Percentiles rank a stretch among this genome's conserved stretches.
These are phyloP conservation scores for Chaetoscypha palmicola DNA, from an alignment of 2,329 filamentous ascomycete genomes.

Conservation along the genomic window DNA sequence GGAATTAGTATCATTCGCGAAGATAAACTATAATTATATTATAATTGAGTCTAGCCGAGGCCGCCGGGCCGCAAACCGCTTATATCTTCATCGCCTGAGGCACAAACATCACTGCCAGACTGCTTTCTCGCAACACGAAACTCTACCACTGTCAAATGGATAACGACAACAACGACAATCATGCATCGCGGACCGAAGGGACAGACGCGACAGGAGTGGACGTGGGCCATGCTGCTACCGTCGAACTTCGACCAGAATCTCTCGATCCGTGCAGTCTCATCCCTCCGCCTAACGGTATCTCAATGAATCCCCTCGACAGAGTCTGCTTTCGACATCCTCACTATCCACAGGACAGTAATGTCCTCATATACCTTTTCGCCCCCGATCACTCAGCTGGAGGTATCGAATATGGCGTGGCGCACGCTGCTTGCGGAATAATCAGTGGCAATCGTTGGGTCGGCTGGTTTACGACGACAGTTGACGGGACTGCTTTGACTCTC, in stretches of 20 bases:
- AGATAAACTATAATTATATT: no score
- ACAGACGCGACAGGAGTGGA: no score
- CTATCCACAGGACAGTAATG: background rate
- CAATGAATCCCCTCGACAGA: conserved; percentile 8
- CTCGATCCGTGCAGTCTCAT: conserved; percentile 5
- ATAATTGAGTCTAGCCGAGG: no score
- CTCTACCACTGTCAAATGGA: background rate
- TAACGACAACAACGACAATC: background rate
- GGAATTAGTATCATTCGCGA: no score
- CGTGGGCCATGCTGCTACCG: background rate
- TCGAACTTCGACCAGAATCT: conserved; percentile 9
- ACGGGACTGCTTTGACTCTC: background rate
- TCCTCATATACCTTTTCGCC: conserved; percentile 2
- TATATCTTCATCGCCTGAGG: no score
- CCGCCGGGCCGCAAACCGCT: no score
- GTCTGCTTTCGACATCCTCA: background rate
- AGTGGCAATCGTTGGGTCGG: conserved; percentile 8
- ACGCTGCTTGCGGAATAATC: conserved; percentile 12
- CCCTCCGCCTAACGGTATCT: conserved; percentile 8
- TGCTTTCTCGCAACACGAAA: no score
- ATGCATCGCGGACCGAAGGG: background rate
- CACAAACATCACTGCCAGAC: no score
- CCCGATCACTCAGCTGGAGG: conserved; percentile 10
- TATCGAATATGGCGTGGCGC: conserved; percentile 10
- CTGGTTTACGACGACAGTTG: background rate